Conservation (phyloP, 192 early-diverging fungal species). For the Coemansia sp. region DNA sequence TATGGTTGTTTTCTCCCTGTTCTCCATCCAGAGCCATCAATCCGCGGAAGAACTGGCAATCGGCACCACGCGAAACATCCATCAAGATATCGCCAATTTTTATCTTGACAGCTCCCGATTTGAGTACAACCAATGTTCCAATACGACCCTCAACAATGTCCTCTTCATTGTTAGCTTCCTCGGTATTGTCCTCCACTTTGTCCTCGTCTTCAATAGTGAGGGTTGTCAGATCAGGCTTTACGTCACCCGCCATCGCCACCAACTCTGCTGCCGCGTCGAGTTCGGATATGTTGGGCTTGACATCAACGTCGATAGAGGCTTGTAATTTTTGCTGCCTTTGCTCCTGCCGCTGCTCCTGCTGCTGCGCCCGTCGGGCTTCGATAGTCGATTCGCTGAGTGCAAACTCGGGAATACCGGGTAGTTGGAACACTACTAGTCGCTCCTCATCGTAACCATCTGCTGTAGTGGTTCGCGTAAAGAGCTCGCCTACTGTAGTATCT, state of each 20-base stretch:
- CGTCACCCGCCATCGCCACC: slow-evolving; percentile 27
- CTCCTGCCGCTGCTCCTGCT: too few species aligned
- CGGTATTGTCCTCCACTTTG: slow-evolving; percentile 16
- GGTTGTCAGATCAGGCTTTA: slow-evolving; percentile 27
- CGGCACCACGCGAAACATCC: slow-evolving; percentile 46
- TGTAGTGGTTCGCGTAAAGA: slow-evolving; percentile 5
- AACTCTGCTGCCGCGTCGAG: slow-evolving; percentile 20
- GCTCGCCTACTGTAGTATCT: slow-evolving; percentile 16
- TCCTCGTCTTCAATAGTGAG: slow-evolving; percentile 11
- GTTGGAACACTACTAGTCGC: slow-evolving; percentile 35
- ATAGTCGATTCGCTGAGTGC: slow-evolving; percentile 35
- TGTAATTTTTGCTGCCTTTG: slow-evolving; percentile 8
- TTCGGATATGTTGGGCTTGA: slow-evolving; percentile 26
- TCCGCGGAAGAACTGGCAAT: slow-evolving; percentile 48
- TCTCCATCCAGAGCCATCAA: slow-evolving; percentile 32
- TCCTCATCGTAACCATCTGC: slow-evolving; percentile 12
- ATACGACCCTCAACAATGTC: slow-evolving; percentile 37
- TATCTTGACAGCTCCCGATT: slow-evolving; percentile 41
- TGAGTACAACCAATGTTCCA: slow-evolving; percentile 45
- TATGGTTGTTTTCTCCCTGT: slow-evolving; percentile 8
- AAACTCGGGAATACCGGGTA: slow-evolving; percentile 36
- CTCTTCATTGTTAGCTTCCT: slow-evolving; percentile 5
- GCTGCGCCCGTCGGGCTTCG: slow-evolving; percentile 10
- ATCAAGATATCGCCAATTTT: slow-evolving; percentile 44
- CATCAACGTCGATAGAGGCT: slow-evolving; percentile 11